Conservation (phyloP, 305 asterid genomes). For the Fraxinus paxiana region DNA sequence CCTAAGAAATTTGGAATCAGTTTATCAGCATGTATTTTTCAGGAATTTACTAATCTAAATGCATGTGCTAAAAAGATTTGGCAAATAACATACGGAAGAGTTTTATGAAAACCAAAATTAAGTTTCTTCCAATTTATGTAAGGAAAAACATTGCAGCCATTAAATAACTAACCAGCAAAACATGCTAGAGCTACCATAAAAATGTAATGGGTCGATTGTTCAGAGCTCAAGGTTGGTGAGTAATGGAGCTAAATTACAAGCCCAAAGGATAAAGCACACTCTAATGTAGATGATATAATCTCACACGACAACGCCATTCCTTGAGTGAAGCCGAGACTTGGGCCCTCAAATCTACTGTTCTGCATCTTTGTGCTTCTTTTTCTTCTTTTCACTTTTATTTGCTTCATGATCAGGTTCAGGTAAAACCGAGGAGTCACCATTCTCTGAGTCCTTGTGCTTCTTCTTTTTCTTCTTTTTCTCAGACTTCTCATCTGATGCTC, state of each 20-base stretch:
- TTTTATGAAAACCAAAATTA: neutral
- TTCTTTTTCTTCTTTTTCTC: constrained; percentile 66
- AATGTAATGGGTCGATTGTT: neutral
- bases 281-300: constrained; percentile 4
- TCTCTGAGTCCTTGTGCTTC: constrained; percentile 36
- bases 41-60: neutral
- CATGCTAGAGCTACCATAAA: neutral
- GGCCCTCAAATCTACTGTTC: constrained; percentile 5
- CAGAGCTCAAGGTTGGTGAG: neutral
- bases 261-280: neutral
- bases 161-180: neutral
- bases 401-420: constrained; percentile 29
- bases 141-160: neutral
- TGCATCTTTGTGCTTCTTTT: constrained; percentile 53
- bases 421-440: constrained; percentile 33
- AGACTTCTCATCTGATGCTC: constrained; percentile 42
- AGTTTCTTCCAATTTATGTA: neutral
- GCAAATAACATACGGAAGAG: neutral
- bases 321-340: neutral
- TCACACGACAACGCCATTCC: neutral
- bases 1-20: neutral
- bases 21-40: neutral
- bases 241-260: neutral
- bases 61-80: neutral
- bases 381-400: constrained; percentile 45